These are phyloP conservation scores for Sporobolomyces roseus DNA, from an alignment of 768 basidiomycete genomes.

Conservation along the genomic window DNA sequence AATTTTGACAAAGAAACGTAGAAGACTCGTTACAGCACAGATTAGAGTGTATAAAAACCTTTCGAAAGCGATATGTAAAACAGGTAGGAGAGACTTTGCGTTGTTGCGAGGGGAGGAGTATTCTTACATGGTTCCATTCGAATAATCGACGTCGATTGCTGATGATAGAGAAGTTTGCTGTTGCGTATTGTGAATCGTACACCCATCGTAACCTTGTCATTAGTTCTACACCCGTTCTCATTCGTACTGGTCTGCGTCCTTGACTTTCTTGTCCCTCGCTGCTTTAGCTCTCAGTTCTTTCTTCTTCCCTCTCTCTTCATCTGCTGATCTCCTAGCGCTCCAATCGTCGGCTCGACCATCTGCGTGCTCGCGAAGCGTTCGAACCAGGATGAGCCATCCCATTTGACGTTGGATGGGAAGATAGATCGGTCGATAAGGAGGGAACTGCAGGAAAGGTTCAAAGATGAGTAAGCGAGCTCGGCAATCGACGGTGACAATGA, in stretches of 20 bases:
- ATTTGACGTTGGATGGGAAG: constrained; percentile 14
- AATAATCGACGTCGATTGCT: no score
- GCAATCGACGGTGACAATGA: not conserved
- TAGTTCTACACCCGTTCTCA: no score
- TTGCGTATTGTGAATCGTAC: no score
- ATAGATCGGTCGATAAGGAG: constrained; percentile 31
- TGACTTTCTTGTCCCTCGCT: not conserved
- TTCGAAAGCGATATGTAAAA: no score
- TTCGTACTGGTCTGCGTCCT: not conserved
- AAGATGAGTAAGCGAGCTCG: not conserved
- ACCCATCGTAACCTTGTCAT: no score
- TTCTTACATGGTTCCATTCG: no score
- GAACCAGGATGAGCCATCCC: constrained; percentile 30
- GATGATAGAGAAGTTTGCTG: no score
- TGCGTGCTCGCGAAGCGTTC: not conserved
- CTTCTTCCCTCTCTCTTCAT: constrained; percentile 31
- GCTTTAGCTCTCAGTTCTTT: constrained; percentile 23
- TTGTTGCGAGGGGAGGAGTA: no score
- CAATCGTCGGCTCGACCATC: constrained; percentile 31
- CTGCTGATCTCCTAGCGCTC: constrained; percentile 13
- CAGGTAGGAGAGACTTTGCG: no score
- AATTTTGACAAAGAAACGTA: no score
- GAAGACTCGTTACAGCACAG: no score
- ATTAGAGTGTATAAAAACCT: no score
- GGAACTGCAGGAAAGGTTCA: constrained; percentile 6